Base-by-base conservation (phyloP, 202 grass and related monocot genomes). In the Zoysia matrella region DNA sequence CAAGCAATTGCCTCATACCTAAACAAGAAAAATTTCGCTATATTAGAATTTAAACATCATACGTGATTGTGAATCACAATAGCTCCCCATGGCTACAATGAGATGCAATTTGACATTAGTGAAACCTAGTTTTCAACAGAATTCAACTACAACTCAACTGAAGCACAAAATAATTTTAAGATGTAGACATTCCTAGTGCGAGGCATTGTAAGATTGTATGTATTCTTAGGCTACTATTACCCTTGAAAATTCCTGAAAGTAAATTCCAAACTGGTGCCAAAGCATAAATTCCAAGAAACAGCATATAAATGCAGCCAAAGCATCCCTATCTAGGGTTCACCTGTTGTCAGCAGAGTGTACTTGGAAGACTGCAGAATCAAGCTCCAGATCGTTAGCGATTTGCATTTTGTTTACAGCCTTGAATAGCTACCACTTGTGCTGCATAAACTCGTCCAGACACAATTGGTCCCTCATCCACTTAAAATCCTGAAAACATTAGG, bases 301-400 rank as follows among this genome's bases (percentile, higher is more conserved):
- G 49, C 70, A 13, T 16, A 75, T 68, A 83, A 60, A 85, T 76
- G 14, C 71, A 72, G 72, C 7, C 61, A 83, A 30, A n/a, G n/a
- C n/a, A n/a, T n/a, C n/a, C n/a, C n/a, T 47, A 22, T 7, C 22
- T 12, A 41, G 76, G n/a, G 51, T 57, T 84, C 73, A 96, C 97
- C 97, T 99, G 81, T 92, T 92, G 48, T 92, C 62, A 5, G 52
- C 52, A 16, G 65, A 94, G 48, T 78, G 89, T 47, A 91, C 83
- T 65, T 90, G 87, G 81, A 99, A 99, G 12, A 94, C 80, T n/a
- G 69, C 87, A 84, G 85, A 96, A 92, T 96, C 97, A 67, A 99
- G 91, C 36, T 54, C 75, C 67, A 86, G 47, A 68, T 86, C 70
- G 53, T 46, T 72, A 81, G 56, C 61, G 88, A 92, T 56, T 11